Base-by-base conservation (phyloP, 169 alveolate genomes). In the Plasmodium gaboni region DNA sequence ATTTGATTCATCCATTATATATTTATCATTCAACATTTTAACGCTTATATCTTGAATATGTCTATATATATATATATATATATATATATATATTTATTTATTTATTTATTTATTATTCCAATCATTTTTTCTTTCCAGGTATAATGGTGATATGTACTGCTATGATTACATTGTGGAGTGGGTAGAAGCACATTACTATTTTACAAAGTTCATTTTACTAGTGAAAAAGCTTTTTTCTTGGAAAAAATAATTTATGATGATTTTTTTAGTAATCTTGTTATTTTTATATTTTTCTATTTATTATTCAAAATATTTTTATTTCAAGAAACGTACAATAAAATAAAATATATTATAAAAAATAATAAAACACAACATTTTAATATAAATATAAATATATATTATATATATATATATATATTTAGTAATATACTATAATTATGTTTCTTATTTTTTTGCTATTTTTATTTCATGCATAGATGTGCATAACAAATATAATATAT, bases 91-190 rank as follows among this genome's bases (percentile, higher is more conserved):
- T 68, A 44, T 38, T 50, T 68, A 28, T 59, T 9, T 17, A 24
- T 5, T 19, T 60, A n/a, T 10, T 51, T 72, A 42, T 22, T 6
- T 59, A 6, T 53, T 60, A 6, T 3, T 48, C 32, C 9, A 32
- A 38, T 5, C 10, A 38, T 72, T 17, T 19, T 22, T 24, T 60
- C 48, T 24, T 55, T 24, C 19, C 19, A 80, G 90, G 32, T 80
- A 80, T 17, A 65, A 68, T 80, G 90, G 90, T 12, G 90, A 80
- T 63, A 67, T 80, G 90, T 80, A 80, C 50, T 80, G 83, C 80
- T 80, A 80, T 59, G 90, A 80, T 65, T 67, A 80, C 50, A 80
- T 80, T 44, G 90, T 67, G 60, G 90, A 80, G 13, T 80, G 90
- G 90, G 46, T 80, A n/a, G 90, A 80, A 42, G 80, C 71, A 15